A percentile compares a stretch with the other conserved stretches of the same genome.
phyloP scores from a whole-genome alignment of 768 basidiomycete genomes.

The Coprinopsis sp. region DNA sequence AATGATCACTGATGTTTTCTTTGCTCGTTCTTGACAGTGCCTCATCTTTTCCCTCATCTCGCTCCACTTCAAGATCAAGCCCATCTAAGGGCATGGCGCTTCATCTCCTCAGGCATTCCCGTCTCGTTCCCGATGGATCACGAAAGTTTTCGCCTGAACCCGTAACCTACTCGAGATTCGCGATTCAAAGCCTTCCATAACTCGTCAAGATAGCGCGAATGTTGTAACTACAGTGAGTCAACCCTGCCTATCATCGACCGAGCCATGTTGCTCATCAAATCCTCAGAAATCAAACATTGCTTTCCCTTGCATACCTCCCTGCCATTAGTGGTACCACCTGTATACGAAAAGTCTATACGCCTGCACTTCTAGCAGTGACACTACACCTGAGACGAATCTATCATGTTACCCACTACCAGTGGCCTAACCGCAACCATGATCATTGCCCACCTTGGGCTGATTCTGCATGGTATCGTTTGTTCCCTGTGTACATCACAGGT shows the following conservation, averaged over 20 bases:
- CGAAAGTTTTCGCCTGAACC: not conserved
- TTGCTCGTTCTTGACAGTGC: constrained; percentile 50
- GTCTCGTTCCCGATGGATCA: constrained; percentile 2
- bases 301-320: too few relatives aligned
- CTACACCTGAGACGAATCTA: too few relatives aligned
- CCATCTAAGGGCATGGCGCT: constrained; percentile 53
- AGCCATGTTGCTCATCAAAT: not conserved
- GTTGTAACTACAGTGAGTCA: constrained; percentile 30
- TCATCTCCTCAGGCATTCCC: constrained; percentile 13
- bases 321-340: too few relatives aligned
- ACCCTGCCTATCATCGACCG: not conserved
- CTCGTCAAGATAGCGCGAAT: constrained; percentile 41
- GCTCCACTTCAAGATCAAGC: constrained; percentile 99
- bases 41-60: constrained; percentile 97
- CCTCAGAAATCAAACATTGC: too few relatives aligned
- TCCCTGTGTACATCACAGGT: too few relatives aligned
- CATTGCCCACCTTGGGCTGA: too few relatives aligned
- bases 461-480: too few relatives aligned
- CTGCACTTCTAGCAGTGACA: too few relatives aligned
- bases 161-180: constrained; percentile 8
- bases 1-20: not conserved
- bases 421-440: too few relatives aligned
- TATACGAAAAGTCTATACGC: too few relatives aligned
- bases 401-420: too few relatives aligned
- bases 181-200: constrained; percentile 10